Conservation (phyloP, 2,329 filamentous ascomycete species). For the Aspergillus sp. region DNA sequence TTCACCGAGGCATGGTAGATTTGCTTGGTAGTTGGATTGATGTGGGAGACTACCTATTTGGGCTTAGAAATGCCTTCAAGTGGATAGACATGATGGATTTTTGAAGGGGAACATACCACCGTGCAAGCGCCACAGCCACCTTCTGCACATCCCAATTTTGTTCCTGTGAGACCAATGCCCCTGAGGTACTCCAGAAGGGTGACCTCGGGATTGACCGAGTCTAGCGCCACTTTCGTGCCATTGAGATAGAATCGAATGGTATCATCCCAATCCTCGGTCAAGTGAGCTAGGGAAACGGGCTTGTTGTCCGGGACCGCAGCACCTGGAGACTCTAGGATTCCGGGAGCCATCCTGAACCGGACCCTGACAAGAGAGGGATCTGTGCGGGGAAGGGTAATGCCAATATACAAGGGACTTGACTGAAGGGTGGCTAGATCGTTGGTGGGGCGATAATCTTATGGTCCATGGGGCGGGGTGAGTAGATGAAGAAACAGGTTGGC, state of each 20-base stretch:
- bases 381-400: no score
- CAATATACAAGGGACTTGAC: not conserved
- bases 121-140: constrained; percentile 80
- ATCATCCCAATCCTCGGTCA: constrained; percentile 80
- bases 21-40: constrained; percentile 85
- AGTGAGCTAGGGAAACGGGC: constrained; percentile 51
- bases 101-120: constrained; percentile 15
- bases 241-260: constrained; percentile 92
- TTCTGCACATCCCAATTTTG: constrained; percentile 94
- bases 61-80: constrained; percentile 21
- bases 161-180: constrained; percentile 89
- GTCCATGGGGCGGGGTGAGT: not conserved
- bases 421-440: not conserved
- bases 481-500: not conserved
- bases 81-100: not conserved
- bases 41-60: constrained; percentile 74
- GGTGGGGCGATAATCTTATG: not conserved
- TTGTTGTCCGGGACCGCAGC: constrained; percentile 47
- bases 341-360: constrained; percentile 54
- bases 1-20: constrained; percentile 98
- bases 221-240: constrained; percentile 82
- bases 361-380: constrained; percentile 5
- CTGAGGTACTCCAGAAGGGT: constrained; percentile 91
- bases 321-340: constrained; percentile 48
- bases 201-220: constrained; percentile 84